These are phyloP conservation scores for Coleophoma eucalyptorum DNA, from an alignment of 2,329 filamentous ascomycete genomes.

Conservation along the genomic window DNA sequence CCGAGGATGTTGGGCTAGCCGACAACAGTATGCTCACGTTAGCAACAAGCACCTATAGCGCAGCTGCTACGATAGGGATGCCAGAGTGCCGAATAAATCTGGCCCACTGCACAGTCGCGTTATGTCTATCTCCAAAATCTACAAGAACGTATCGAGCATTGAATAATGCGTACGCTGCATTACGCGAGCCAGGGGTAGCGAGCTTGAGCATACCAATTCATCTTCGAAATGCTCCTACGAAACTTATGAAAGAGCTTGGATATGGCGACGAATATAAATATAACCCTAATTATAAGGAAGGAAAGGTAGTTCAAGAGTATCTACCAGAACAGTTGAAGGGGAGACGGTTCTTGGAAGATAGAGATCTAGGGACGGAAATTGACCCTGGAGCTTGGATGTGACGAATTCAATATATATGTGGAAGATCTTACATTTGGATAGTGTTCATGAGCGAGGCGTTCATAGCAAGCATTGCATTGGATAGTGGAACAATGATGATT, in stretches of 20 bases:
- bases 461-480: no score
- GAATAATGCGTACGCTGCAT: slow-evolving; percentile 72
- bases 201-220: slow-evolving; percentile 81
- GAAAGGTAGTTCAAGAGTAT: slow-evolving; percentile 82
- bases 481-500: no score
- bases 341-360: slow-evolving; percentile 72
- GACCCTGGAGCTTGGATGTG: slow-evolving; percentile 49
- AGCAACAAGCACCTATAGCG: slow-evolving; percentile 81
- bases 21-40: slow-evolving; percentile 81
- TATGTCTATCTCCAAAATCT: slow-evolving; percentile 79
- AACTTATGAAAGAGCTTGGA: slow-evolving; percentile 88
- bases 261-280: slow-evolving; percentile 95
- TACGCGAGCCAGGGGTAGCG: slow-evolving; percentile 81
- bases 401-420: background rate
- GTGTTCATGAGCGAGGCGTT: no score
- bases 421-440: no score
- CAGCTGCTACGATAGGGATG: slow-evolving; percentile 90
- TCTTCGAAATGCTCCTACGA: slow-evolving; percentile 86
- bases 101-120: slow-evolving; percentile 79
- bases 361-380: slow-evolving; percentile 72
- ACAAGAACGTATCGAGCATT: slow-evolving; percentile 82
- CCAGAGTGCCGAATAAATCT: slow-evolving; percentile 92
- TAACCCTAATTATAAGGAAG: slow-evolving; percentile 83
- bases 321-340: slow-evolving; percentile 74
- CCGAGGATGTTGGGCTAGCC: slow-evolving; percentile 88